Percentiles rank a stretch among this genome's conserved stretches.
phyloP scores from a whole-genome alignment of 2,329 filamentous ascomycete genomes.

The Daldinia eschscholtzii region DNA sequence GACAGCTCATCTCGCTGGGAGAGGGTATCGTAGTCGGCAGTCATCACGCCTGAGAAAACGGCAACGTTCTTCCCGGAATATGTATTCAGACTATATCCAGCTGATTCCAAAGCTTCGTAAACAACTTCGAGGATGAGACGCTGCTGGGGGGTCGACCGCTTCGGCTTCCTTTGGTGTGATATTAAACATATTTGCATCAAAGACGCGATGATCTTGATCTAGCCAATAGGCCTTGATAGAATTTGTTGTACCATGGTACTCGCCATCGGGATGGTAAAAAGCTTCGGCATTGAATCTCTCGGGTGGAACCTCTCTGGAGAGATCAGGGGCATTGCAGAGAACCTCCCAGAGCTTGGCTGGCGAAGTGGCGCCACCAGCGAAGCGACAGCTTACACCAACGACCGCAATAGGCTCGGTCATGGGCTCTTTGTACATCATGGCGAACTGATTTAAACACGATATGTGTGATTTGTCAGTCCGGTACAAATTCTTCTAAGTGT shows the following conservation, averaged over 20 bases:
- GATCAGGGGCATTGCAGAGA: slow-evolving; percentile 46
- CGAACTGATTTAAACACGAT: not conserved
- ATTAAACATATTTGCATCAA: slow-evolving; percentile 53
- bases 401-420: slow-evolving; percentile 49
- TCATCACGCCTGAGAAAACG: slow-evolving; percentile 54
- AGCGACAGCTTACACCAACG: slow-evolving; percentile 51
- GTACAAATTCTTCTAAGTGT: not conserved
- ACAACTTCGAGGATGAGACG: slow-evolving; percentile 53
- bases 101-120: slow-evolving; percentile 54
- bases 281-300: slow-evolving; percentile 47
- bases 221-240: slow-evolving; percentile 51
- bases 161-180: slow-evolving; percentile 55
- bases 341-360: slow-evolving; percentile 50
- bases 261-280: slow-evolving; percentile 51
- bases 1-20: slow-evolving; percentile 50
- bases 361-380: slow-evolving; percentile 48
- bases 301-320: slow-evolving; percentile 48
- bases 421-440: slow-evolving; percentile 42
- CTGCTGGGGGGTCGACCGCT: slow-evolving; percentile 53
- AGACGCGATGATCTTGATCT: slow-evolving; percentile 46
- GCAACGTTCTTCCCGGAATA: slow-evolving; percentile 50
- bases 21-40: slow-evolving; percentile 51
- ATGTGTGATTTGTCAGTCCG: not conserved
- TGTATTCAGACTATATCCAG: slow-evolving; percentile 48
- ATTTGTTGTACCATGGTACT: slow-evolving; percentile 52